phyloP scores from a whole-genome alignment of 139 green algal species.

The Chlamydomonas sp. region DNA sequence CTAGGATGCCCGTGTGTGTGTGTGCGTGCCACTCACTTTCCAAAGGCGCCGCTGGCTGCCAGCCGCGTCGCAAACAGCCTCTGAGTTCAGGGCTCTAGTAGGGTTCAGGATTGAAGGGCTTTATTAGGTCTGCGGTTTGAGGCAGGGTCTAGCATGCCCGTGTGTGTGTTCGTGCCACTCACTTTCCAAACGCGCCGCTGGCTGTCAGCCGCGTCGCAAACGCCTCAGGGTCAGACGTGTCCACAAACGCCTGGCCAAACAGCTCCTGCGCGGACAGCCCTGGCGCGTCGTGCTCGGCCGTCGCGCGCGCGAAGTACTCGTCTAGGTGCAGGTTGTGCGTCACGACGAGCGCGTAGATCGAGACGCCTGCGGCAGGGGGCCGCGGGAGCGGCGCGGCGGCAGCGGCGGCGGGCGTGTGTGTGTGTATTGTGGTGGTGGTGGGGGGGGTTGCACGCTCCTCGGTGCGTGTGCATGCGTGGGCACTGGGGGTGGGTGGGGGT shows the following conservation, averaged over 20 bases:
- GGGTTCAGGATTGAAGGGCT: too few species aligned
- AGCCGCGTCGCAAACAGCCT: too few species aligned
- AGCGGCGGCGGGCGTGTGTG: too few species aligned
- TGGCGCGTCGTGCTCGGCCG: neutral
- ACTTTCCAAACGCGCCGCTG: neutral
- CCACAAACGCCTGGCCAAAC: neutral
- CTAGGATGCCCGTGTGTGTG: neutral
- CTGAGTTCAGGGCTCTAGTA: too few species aligned
- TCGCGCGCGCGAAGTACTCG: neutral
- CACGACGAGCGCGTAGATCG: neutral
- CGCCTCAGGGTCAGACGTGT: neutral
- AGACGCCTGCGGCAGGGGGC: too few species aligned
- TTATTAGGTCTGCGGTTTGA: too few species aligned
- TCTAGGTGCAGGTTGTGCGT: neutral
- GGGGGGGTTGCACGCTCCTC: too few species aligned
- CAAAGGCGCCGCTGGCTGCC: too few species aligned
- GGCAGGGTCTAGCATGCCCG: neutral
- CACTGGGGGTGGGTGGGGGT: too few species aligned
- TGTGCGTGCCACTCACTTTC: neutral
- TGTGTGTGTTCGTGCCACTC: neutral
- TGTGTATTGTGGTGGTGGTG: too few species aligned
- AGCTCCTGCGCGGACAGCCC: neutral
- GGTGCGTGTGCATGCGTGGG: too few species aligned
- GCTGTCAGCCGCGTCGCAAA: slow-evolving; percentile 3
- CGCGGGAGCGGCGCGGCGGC: too few species aligned